Percentiles rank a stretch among this genome's conserved stretches.
phyloP scores from a whole-genome alignment of 345 rosid species.

The Laguncularia racemosa region DNA sequence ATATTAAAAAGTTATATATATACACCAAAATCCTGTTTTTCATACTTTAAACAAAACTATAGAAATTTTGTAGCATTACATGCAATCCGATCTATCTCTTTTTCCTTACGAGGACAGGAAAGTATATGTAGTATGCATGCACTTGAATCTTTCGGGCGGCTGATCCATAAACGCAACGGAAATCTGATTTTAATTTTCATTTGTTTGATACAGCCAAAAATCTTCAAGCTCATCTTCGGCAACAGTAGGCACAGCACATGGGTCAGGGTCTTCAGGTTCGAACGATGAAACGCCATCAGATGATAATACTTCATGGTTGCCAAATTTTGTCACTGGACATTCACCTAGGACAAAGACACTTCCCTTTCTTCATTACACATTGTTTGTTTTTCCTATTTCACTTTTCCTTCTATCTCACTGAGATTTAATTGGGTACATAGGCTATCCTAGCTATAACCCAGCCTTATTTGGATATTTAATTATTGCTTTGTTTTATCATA shows the following conservation, averaged over 20 bases:
- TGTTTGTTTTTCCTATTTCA: background rate
- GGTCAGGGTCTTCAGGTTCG: slow-evolving; percentile 14
- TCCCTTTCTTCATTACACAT: background rate
- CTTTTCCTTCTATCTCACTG: background rate
- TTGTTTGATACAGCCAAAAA: slow-evolving; percentile 30
- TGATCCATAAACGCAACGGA: background rate
- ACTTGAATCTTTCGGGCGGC: too few relatives aligned
- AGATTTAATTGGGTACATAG: background rate
- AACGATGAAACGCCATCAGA: background rate
- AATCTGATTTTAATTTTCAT: background rate
- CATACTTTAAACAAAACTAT: too few relatives aligned
- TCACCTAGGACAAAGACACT: slow-evolving; percentile 18
- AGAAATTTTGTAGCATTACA: too few relatives aligned
- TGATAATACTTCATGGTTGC: slow-evolving; percentile 35
- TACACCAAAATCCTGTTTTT: too few relatives aligned
- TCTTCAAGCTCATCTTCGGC: slow-evolving; percentile 23
- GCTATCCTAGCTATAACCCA: too few relatives aligned
- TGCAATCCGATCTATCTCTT: too few relatives aligned
- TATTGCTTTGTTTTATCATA: too few relatives aligned
- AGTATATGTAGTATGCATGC: background rate
- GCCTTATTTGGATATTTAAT: too few relatives aligned
- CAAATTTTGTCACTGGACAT: slow-evolving; percentile 39
- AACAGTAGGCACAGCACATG: background rate
- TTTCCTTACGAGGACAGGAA: too few relatives aligned
- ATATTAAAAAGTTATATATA: too few relatives aligned